Conservation (phyloP, 2,329 filamentous ascomycete genomes). For the Elsinoe necatrix region DNA sequence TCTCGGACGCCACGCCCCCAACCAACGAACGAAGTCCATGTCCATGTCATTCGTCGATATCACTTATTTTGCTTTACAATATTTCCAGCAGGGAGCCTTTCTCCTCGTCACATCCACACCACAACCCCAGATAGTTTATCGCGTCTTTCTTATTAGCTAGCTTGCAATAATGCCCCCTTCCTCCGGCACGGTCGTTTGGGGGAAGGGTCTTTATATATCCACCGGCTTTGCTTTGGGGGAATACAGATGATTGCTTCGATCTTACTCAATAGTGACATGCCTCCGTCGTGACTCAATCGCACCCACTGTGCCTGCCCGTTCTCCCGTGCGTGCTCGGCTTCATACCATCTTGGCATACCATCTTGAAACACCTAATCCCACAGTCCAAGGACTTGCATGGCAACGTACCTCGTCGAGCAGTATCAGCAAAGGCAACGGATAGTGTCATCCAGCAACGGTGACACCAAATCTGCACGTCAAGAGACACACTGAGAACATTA, state of each 20-base stretch:
- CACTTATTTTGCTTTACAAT: neutral
- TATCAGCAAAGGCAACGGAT: no score
- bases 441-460: no score
- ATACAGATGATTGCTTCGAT: neutral
- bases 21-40: neutral
- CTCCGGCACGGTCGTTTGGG: neutral
- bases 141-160: neutral
- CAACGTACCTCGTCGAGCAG: no score
- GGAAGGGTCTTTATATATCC: conserved; percentile 2
- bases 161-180: neutral
- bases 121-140: neutral
- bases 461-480: no score
- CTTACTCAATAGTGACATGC: neutral
- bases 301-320: no score
- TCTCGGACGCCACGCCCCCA: neutral
- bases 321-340: no score
- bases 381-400: no score
- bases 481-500: no score
- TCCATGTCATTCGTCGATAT: neutral
- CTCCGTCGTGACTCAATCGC: no score
- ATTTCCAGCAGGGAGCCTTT: neutral
- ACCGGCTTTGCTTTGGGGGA: neutral
- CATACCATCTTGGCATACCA: no score
- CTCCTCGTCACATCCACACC: neutral
- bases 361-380: no score